Percentiles rank a stretch among this genome's conserved stretches.
Evolutionary conservation across 352 stramenopile species (phyloP).

Genomic region (Phytophthora citrophthora): DNA sequence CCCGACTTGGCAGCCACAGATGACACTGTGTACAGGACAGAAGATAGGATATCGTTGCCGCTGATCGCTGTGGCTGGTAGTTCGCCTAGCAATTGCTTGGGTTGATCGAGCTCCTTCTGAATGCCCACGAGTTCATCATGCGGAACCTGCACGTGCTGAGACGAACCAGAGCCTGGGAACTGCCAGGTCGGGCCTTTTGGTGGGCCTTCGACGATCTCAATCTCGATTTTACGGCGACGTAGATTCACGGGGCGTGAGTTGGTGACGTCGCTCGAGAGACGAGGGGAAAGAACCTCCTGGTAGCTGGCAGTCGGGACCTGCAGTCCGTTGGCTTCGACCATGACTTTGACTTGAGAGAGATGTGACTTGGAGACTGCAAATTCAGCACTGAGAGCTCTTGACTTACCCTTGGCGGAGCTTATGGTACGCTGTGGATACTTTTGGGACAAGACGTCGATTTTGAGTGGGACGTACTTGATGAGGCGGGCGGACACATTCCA

Average conservation of each 20-base stretch:
- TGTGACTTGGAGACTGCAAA: constrained; percentile 9
- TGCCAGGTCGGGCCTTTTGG: constrained; percentile 41
- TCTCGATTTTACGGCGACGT: constrained; percentile 50
- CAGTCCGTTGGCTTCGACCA: constrained; percentile 10
- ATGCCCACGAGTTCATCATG: constrained; percentile 39
- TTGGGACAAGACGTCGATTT: background rate
- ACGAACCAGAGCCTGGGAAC: constrained; percentile 37
- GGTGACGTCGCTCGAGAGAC: constrained; percentile 9
- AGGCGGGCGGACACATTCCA: too few species aligned
- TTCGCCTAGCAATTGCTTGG: constrained; percentile 53
- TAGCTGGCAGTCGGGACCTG: constrained; percentile 25
- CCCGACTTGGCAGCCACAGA: constrained; percentile 58
- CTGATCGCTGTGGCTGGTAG: constrained; percentile 86
- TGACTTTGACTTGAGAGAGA: background rate
- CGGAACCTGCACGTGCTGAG: constrained; percentile 39
- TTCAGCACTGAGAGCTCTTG: constrained; percentile 10
- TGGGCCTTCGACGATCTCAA: constrained; percentile 41
- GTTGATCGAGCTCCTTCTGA: constrained; percentile 31
- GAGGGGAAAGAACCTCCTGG: constrained; percentile 13
- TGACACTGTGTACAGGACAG: constrained; percentile 69
- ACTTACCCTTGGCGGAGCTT: too few species aligned
- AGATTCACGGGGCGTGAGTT: constrained; percentile 31
- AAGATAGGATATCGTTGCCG: constrained; percentile 90
- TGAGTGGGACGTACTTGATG: too few species aligned
- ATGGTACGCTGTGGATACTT: background rate